Evolutionary conservation across 192 early-diverging fungal species (phyloP), one percentile per base, ranked within the genome.

Genomic region (Backusella macrospora): DNA sequence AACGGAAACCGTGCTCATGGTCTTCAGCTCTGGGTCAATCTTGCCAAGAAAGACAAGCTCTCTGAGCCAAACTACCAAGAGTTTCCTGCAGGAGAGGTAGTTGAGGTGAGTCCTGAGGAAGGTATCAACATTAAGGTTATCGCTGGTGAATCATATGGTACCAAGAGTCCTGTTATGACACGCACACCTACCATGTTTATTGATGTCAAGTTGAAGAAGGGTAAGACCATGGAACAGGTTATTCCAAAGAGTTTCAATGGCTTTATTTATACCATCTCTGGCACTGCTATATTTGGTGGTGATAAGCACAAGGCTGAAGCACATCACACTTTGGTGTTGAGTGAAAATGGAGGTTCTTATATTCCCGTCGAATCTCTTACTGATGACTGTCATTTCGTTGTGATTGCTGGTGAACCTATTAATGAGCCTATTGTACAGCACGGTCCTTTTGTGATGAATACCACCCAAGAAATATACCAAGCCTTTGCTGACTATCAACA

Each of bases 151-250:
- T 86, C 88, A 14, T 90, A 90, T 72, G 94, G 87, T 38, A 83
- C 89, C 14, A 81, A 87, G 49, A 91, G 90, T 4, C 82, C 83
- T 23, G 92, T 95, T 14, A 78, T 88, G 48, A 95, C 96, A 3
- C 82, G 88, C 45, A 93, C 90, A 1, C 96, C 94, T 6, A 92
- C 94, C 64, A 89, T 88, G 82, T 93, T 92, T 75, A 81, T 95
- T 21, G 92, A 97, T 72, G 82, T 95, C 43, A 82, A 86, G 62
- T 83, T 96, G 80, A 63, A 85, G 62, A 81, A 83, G 40, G 79
- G 82, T 55, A 86, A 86, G 23, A 83, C 81, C 47, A 73, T 91
- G 69, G 78, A 89, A 81, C 75, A 86, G 74, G 42, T 16, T 0
- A 83, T 93, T 44, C 90, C 92, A 16, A 84, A 81, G 37, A 78